Conservation (phyloP, 345 rosid genomes). For the Salix viminalis region DNA sequence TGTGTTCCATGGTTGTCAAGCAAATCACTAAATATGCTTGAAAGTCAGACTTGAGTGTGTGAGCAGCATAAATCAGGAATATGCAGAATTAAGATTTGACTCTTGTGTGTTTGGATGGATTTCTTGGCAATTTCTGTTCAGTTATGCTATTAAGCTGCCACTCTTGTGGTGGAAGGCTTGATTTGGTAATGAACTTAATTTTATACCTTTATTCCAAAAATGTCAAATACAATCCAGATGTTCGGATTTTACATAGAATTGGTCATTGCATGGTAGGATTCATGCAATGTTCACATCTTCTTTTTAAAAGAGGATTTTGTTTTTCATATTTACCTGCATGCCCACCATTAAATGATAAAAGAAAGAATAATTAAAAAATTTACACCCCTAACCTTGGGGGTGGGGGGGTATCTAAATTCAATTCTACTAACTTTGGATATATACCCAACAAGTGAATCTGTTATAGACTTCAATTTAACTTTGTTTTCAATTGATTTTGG, state of each 20-base stretch:
- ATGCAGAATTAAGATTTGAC: not conserved
- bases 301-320: not conserved
- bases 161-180: not conserved
- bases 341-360: not conserved
- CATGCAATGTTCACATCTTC: not conserved
- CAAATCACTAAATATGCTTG: not conserved
- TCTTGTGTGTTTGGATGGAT: not conserved
- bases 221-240: not conserved
- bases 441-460: not conserved
- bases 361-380: not conserved
- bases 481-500: not conserved
- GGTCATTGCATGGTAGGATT: not conserved
- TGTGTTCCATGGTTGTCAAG: not conserved
- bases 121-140: not conserved
- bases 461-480: not conserved
- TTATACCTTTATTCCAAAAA: not conserved
- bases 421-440: not conserved
- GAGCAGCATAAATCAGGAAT: not conserved
- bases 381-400: not conserved
- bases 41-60: not conserved
- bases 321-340: not conserved
- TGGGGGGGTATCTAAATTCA: not conserved
- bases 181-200: not conserved
- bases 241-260: not conserved
- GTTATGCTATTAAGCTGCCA: not conserved